Base-by-base conservation (phyloP, 345 rosid species). In the Lumnitzera littorea region DNA sequence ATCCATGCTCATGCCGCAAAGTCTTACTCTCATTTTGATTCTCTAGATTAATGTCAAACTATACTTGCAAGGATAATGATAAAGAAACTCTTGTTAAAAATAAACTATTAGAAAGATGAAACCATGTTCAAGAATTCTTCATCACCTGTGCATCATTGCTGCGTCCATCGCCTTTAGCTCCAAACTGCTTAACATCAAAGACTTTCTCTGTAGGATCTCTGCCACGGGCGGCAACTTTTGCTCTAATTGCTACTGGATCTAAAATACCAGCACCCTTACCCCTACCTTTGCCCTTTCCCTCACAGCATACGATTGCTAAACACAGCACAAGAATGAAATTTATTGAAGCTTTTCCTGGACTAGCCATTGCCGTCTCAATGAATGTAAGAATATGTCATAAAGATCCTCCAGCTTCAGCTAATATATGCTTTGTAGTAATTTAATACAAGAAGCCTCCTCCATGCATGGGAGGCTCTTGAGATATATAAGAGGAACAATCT, bases 161-260 rank as follows among this genome's bases (percentile, higher is more conserved):
- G 29, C 23, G 20, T 10, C 76, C 81, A 23, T 67, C 72, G 6
- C 63, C 48, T 29, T 66, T 66, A 3, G 79, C 88, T 7, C 80
- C 82, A 23, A 49, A 78, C 0, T 69, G 47, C 24, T 68, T 11
- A 15, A 83, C 81, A 47, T 78, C 67, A 62, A 83, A 80, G 31
- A 78, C 25, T 60, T 69, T 78, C 68, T 76, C 84, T 0, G 11
- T 47, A 12, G 74, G 74, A 24, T 65, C 74, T 13, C 7, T 13
- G 31, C 48, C 64, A 24, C 7, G 49, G 16, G 50, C 25, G 6
- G 16, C 25, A 13, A 25, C 58, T 8, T 1, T 15, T 41, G 48
- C 56, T 27, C 20, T 41, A 36, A 36, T 4, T 36, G 43, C 43
- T 36, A 36, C 43, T 36, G 46, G 50, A 7, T 15, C 13, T 60